Evolutionary conservation across 1,284 basidiomycete species (phyloP), one percentile per base, ranked within the genome.

Genomic region (Cutaneotrichosporon dermatis): DNA sequence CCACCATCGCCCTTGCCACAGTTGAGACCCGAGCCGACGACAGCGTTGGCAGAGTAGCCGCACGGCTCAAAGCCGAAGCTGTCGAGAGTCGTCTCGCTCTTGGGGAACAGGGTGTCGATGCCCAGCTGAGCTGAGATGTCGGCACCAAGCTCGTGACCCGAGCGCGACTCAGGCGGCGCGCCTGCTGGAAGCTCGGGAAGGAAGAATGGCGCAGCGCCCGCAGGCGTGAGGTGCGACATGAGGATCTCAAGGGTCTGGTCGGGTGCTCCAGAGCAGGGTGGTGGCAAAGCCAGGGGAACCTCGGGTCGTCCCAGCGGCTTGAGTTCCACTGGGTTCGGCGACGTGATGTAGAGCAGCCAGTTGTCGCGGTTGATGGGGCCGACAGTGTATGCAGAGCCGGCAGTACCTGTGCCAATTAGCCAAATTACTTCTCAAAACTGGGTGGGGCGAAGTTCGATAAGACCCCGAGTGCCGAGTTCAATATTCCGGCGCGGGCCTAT

Each of bases 351-450:
- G 46, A 99, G 85, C 44, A 99, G 79, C 96, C 96, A 99, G 80
- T 99, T 95, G 79, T 98, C 93, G 55, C 95, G 92, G 77, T 99
- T 99, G 79, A 97, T 91, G 75, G 93, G 95, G 60, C 96, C 96
- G 59, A 99, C 88, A 11, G 92, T 96, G 81, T 99, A 99, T 3
- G 94, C 96, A 4, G 92, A 86, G 53, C 94, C 94, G 41, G 79
- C 75, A 66, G 86, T 84, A 54, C 82, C 74, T 75, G 25, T 25
- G 25, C 25, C 25, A 25, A 25, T 25, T 25, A 25, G 25, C 25
- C 25, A 25, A 25, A 25, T 25, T 25, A 25, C 25, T 25, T 25
- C 25, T 25, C 25, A 25, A 25, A 25, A 25, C 25, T 25, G 25
- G 25, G 25, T 25, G 25, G 25, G 25, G 25, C 25, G 25, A 25